Evolutionary conservation across 1,139 yeast genomes (phyloP).

Genomic region (Candida buenavistaensis): DNA sequence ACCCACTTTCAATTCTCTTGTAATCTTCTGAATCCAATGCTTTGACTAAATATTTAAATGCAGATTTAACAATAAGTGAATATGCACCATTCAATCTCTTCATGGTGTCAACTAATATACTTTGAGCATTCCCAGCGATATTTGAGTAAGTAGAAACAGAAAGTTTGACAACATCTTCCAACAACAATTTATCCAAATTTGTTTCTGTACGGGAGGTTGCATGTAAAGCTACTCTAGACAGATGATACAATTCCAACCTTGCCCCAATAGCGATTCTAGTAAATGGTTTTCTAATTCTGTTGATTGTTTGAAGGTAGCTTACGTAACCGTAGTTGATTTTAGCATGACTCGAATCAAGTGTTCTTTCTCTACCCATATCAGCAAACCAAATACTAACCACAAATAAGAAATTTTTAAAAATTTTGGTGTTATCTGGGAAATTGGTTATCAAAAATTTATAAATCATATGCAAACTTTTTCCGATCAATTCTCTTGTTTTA

Average conservation of each 20-base stretch:
- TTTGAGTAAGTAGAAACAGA: constrained; percentile 73
- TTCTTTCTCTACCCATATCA: constrained; percentile 76
- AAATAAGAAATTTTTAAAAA: constrained; percentile 64
- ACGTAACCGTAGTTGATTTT: constrained; percentile 37
- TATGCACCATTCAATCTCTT: constrained; percentile 75
- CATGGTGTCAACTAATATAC: constrained; percentile 67
- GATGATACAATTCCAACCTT: constrained; percentile 75
- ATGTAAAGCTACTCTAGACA: constrained; percentile 71
- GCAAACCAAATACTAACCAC: constrained; percentile 79
- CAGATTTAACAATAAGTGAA: constrained; percentile 45
- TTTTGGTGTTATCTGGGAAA: constrained; percentile 67
- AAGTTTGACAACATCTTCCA: constrained; percentile 68
- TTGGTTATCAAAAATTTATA: constrained; percentile 48
- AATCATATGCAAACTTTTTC: constrained; percentile 64
- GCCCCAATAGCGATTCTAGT: constrained; percentile 80
- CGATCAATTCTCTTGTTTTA: constrained; percentile 59
- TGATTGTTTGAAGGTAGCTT: constrained; percentile 40
- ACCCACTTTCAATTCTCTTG: constrained; percentile 66
- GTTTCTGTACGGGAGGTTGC: constrained; percentile 76
- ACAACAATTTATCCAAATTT: constrained; percentile 59
- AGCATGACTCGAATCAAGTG: constrained; percentile 56
- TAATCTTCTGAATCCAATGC: constrained; percentile 57
- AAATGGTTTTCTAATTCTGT: constrained; percentile 61
- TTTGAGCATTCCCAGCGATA: constrained; percentile 70
- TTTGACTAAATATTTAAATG: constrained; percentile 50